Base-by-base conservation (phyloP, 2,329 filamentous ascomycete genomes). In the Pseudocercospora crystallina region DNA sequence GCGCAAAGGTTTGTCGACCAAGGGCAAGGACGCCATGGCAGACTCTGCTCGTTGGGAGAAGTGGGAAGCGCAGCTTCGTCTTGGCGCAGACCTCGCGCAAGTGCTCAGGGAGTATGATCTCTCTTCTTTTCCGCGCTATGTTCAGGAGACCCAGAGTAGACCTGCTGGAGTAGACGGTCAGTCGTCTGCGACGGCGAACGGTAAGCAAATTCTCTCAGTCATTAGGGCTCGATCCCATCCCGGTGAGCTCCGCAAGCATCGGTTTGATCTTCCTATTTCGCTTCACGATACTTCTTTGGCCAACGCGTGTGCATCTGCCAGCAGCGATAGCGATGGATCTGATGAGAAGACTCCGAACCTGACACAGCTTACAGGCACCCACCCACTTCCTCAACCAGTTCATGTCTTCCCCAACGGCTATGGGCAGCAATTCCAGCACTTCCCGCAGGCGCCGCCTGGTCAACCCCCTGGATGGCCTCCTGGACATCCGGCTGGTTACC, bases 31-130 rank as follows among this genome's bases (percentile, higher is more conserved):
- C 51, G 71, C 76, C 42, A 79, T 83, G 59, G 76, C 74, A 9
- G 83, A 87, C 64, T 78, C 81, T 29, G 77, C 81, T 26, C 81
- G 86, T 43, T 92, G 87, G 85, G 88, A 90, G 65, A 85, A 83
- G 61, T 92, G 86, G 82, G 83, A 85, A 56, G 70, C 76, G 12
- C 53, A 61, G 26, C 42, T 65, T 35, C 59, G 60, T 36, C 55
- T 59, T 14, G 62, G 65, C 40, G 52, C 56, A 37, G 51, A 64
- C 43, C 56, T 65, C 26, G 53, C 58, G 20, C 58, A 61, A 32
- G 57, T 61, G 50, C 62, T 69, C 49, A 64, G 61, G 59, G 61
- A 66, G 61, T 65, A 63, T 63, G 64, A 68, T 58, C 57, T 56
- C 43, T 47, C 57, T 54, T 64, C 61, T 53, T 66, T 63, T 54